phyloP scores from a whole-genome alignment of 164 flowering plant species.

The Tetracentron sinense region DNA sequence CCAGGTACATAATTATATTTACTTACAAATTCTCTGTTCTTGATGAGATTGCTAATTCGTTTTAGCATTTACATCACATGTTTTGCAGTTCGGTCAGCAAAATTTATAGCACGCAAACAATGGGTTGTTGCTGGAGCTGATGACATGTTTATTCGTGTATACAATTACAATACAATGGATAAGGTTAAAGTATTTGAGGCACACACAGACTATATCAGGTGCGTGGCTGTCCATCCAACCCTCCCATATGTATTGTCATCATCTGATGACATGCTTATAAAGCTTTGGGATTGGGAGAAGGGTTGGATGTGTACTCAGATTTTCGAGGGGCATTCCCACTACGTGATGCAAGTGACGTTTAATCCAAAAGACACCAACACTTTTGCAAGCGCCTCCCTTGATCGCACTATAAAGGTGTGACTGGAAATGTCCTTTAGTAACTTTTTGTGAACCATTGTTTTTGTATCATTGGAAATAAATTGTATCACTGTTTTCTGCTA shows the following conservation, averaged over 20 bases:
- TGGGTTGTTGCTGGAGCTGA: conserved; percentile 99
- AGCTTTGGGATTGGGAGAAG: conserved; percentile 98
- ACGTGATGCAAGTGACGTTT: conserved; percentile 96
- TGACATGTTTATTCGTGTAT: conserved; percentile 93
- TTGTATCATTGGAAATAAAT: neutral
- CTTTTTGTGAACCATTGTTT: neutral
- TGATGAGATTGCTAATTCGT: neutral
- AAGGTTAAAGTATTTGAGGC: conserved; percentile 92
- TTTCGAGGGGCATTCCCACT: conserved; percentile 96
- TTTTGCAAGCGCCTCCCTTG: conserved; percentile 97
- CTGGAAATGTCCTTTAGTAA: neutral
- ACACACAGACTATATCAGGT: conserved; percentile 83
- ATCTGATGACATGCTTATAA: conserved; percentile 93
- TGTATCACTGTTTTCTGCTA: neutral
- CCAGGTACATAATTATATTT: conserved; percentile 54
- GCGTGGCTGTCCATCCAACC: conserved; percentile 89
- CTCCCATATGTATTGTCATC: conserved; percentile 87
- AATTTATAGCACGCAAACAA: conserved; percentile 83
- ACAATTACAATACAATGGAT: conserved; percentile 95
- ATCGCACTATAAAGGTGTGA: conserved; percentile 86
- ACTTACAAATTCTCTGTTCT: neutral
- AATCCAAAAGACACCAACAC: conserved; percentile 97
- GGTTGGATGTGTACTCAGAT: conserved; percentile 86
- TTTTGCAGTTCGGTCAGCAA: conserved; percentile 88
- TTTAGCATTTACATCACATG: neutral